phyloP scores from a whole-genome alignment of 2,329 filamentous ascomycete genomes.

The Cytospora mali region DNA sequence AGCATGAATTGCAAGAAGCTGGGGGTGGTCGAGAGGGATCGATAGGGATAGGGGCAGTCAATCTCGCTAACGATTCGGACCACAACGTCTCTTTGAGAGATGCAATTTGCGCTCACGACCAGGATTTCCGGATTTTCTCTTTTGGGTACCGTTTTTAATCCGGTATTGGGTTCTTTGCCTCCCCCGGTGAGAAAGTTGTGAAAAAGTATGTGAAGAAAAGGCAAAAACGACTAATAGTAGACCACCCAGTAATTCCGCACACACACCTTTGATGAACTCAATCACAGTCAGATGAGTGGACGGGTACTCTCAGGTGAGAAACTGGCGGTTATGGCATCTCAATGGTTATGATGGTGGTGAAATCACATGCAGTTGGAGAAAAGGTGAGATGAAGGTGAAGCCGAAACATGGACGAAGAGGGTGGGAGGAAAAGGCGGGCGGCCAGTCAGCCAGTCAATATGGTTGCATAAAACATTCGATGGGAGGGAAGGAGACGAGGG shows the following conservation, averaged over 20 bases:
- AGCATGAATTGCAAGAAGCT: slow-evolving; percentile 41
- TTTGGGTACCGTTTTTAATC: slow-evolving; percentile 21
- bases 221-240: slow-evolving; percentile 6
- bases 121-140: slow-evolving; percentile 29
- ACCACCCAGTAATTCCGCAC: not conserved
- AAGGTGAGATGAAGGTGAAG: slow-evolving; percentile 15
- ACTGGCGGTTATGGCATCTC: slow-evolving; percentile 23
- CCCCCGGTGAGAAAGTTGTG: slow-evolving; percentile 18
- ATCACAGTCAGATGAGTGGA: slow-evolving; percentile 17
- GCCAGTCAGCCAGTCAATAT: not conserved
- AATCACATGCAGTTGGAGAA: not conserved
- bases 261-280: slow-evolving; percentile 17
- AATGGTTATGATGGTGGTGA: slow-evolving; percentile 3
- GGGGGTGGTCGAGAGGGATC: slow-evolving; percentile 36
- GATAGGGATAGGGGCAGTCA: slow-evolving; percentile 39
- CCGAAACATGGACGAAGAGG: not conserved
- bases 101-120: slow-evolving; percentile 36
- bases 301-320: slow-evolving; percentile 24
- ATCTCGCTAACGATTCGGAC: slow-evolving; percentile 46
- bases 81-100: slow-evolving; percentile 33
- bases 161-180: slow-evolving; percentile 20
- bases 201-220: slow-evolving; percentile 9
- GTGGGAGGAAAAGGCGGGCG: slow-evolving; percentile 4
- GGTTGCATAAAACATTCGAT: not conserved
- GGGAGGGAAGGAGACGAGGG: not conserved